phyloP scores from a whole-genome alignment of 768 basidiomycete species.

The Kwoniella sp. region DNA sequence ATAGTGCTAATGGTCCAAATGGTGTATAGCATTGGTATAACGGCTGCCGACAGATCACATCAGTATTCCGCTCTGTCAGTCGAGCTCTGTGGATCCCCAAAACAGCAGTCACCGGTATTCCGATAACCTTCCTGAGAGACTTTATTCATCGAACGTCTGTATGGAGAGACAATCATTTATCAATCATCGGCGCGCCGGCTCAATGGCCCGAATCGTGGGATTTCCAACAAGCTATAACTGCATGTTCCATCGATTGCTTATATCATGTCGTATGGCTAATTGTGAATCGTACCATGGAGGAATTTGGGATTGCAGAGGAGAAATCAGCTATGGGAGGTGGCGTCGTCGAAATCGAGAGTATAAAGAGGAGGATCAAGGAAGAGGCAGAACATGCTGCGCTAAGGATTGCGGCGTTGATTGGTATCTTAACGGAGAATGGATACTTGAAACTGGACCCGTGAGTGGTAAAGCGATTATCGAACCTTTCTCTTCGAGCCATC shows the following conservation, averaged over 20 bases:
- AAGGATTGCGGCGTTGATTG: slow-evolving; percentile 84
- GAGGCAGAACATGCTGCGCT: slow-evolving; percentile 83
- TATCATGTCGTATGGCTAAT: slow-evolving; percentile 92
- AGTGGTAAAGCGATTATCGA: no score
- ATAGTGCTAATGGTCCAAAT: no score
- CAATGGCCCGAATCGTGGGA: slow-evolving; percentile 87
- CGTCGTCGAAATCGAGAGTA: slow-evolving; percentile 65
- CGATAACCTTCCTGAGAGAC: slow-evolving; percentile 65
- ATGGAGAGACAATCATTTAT: slow-evolving; percentile 77
- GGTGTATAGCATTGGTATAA: background rate
- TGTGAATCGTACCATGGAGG: slow-evolving; percentile 76
- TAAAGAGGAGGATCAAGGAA: slow-evolving; percentile 51
- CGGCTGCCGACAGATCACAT: background rate
- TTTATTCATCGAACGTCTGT: slow-evolving; percentile 65
- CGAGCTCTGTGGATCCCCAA: slow-evolving; percentile 75
- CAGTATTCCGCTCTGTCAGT: background rate
- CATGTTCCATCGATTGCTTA: slow-evolving; percentile 61
- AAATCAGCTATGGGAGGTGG: slow-evolving; percentile 62
- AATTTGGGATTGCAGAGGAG: slow-evolving; percentile 78
- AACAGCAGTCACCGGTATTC: slow-evolving; percentile 75
- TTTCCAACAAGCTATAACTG: slow-evolving; percentile 74
- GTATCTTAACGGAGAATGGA: slow-evolving; percentile 80
- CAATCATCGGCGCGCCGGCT: slow-evolving; percentile 78
- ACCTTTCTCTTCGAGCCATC: no score
- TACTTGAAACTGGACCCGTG: slow-evolving; percentile 63